These are phyloP conservation scores for Tuber magnatum DNA, from an alignment of 495 filamentous ascomycete genomes.

Conservation along the genomic window DNA sequence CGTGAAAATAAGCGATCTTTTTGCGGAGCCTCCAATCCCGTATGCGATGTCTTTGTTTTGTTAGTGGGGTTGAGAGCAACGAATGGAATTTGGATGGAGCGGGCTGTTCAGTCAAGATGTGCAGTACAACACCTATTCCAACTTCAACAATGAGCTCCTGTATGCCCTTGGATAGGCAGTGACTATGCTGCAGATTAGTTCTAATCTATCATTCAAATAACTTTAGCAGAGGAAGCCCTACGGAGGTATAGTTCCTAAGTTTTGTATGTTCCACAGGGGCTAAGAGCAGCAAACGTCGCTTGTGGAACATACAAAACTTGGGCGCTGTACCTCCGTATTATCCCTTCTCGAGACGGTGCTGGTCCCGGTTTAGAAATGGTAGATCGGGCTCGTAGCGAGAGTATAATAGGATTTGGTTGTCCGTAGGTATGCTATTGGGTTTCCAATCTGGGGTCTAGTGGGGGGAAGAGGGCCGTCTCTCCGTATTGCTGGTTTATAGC, in stretches of 20 bases:
- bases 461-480: background rate
- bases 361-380: no score
- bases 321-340: no score
- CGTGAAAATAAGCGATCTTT: no score
- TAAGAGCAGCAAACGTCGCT: no score
- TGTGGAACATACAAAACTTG: no score
- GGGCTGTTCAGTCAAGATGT: background rate
- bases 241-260: no score
- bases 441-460: background rate
- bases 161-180: no score
- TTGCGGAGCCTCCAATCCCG: background rate
- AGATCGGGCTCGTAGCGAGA: background rate
- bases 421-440: background rate
- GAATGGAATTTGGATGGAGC: background rate
- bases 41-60: no score
- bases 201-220: background rate
- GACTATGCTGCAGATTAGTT: no score
- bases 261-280: no score
- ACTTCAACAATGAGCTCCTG: no score
- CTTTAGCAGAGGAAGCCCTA: background rate
- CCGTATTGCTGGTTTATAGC: background rate
- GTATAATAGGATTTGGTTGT: background rate
- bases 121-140: background rate
- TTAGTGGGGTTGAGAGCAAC: background rate
- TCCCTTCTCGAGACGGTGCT: no score